Evolutionary conservation across 208 protist genomes (phyloP), one percentile per base, ranked within the genome.

Genomic region (Blastocrithidia nonstop): DNA sequence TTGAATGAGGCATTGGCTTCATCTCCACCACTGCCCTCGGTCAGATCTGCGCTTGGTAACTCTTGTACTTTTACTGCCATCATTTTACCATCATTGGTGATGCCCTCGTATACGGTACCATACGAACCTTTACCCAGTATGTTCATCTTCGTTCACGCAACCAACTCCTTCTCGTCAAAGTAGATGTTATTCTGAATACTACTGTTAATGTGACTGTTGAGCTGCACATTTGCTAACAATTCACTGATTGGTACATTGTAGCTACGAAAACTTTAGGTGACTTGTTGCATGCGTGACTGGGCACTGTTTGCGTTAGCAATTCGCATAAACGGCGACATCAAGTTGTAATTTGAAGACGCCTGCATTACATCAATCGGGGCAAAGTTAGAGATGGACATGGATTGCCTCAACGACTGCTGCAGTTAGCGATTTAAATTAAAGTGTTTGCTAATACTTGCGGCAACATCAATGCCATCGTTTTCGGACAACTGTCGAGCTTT

Each of bases 41-140:
- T n/a, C n/a, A n/a, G n/a, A n/a, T n/a, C n/a, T n/a, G n/a, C n/a
- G 9, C 61, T 35, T 13, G 78, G 71, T 28, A 94, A 52, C 44
- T 89, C 85, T 47, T 82, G 72, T 54, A 89, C 75, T 66, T 94
- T 94, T 21, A 91, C 85, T 2, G 85, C 85, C 27, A 91, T 56
- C 25, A 88, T 70, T 45, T 73, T 84, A 0, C 85, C 85, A 31
- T 88, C 76, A 21, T 52, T 57, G 20, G 79, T 86, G 49, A 94
- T 86, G 42, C 78, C 85, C 57, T 91, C 80, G 63, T 91, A 89
- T 15, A 94, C 85, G 23, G 63, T 79, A 36, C 80, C 85, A 45
- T 85, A 94, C 54, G 68, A 80, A 4, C 85, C 85, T 37, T 83
- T 84, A 32, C 85, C 85, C 2, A 93, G 61, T 8, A 86, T 40